These are phyloP conservation scores for Tephrocybe sp. DNA, from an alignment of 768 basidiomycete species.

Conservation along the genomic window DNA sequence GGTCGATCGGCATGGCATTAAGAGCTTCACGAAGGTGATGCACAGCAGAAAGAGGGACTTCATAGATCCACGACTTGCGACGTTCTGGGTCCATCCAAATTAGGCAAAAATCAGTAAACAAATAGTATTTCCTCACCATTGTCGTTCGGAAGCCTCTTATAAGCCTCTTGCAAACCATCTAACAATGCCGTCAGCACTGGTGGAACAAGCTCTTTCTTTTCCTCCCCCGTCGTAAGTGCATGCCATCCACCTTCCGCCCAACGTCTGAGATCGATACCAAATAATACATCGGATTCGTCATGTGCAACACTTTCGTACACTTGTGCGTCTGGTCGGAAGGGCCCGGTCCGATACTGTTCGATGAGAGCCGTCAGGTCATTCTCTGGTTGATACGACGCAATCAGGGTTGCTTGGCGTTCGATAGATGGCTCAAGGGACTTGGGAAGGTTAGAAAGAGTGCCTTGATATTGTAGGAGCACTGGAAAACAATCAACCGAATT, in stretches of 20 bases:
- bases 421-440: conserved; percentile 61
- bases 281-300: conserved; percentile 81
- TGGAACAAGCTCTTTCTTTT: conserved; percentile 65
- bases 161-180: conserved; percentile 58
- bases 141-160: conserved; percentile 58
- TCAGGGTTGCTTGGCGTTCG: conserved; percentile 69
- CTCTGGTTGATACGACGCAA: conserved; percentile 86
- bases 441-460: conserved; percentile 70
- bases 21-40: conserved; percentile 86
- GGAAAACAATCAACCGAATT: neutral
- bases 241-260: conserved; percentile 88
- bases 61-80: conserved; percentile 93
- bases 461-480: conserved; percentile 88
- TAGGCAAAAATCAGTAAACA: neutral
- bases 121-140: conserved; percentile 42
- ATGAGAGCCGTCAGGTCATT: conserved; percentile 84
- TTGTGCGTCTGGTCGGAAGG: conserved; percentile 84
- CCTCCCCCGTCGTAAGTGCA: conserved; percentile 48
- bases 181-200: conserved; percentile 72
- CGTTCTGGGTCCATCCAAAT: conserved; percentile 48
- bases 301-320: conserved; percentile 85
- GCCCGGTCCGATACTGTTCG: conserved; percentile 90
- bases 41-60: conserved; percentile 78
- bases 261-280: conserved; percentile 87
- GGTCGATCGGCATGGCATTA: conserved; percentile 64